These are phyloP conservation scores for Dactylellina leptospora DNA, from an alignment of 2,329 filamentous ascomycete genomes.

Conservation along the genomic window DNA sequence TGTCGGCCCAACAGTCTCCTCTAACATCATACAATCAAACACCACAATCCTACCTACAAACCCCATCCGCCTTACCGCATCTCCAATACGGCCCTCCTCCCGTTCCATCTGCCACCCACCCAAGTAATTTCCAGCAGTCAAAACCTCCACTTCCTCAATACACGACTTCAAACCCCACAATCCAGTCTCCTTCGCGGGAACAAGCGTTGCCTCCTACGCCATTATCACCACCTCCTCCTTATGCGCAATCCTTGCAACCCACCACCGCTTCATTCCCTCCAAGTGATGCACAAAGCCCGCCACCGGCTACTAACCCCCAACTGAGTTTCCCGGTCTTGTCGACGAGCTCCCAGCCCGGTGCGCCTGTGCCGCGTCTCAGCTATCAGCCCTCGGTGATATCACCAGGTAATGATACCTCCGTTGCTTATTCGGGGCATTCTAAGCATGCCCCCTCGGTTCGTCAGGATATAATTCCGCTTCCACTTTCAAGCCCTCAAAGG, in stretches of 20 bases:
- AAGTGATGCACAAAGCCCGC: not conserved
- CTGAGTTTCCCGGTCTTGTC: not conserved
- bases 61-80: not conserved
- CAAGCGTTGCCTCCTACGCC: not conserved
- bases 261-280: not conserved
- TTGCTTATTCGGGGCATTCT: no score
- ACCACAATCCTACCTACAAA: not conserved
- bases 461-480: no score
- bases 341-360: no score
- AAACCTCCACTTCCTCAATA: not conserved
- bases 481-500: no score
- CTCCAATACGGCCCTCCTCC: not conserved
- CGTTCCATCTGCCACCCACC: not conserved
- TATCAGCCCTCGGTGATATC: no score
- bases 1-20: not conserved
- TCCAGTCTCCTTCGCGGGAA: not conserved
- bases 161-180: not conserved
- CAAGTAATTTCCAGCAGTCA: not conserved
- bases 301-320: not conserved
- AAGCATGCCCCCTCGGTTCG: no score
- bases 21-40: not conserved
- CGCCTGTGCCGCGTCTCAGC: no score
- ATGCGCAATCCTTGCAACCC: not conserved
- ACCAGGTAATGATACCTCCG: no score
- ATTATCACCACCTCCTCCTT: not conserved